These are phyloP conservation scores for Fusarium xyrophilum DNA, from an alignment of 2,329 filamentous ascomycete genomes.

Conservation along the genomic window DNA sequence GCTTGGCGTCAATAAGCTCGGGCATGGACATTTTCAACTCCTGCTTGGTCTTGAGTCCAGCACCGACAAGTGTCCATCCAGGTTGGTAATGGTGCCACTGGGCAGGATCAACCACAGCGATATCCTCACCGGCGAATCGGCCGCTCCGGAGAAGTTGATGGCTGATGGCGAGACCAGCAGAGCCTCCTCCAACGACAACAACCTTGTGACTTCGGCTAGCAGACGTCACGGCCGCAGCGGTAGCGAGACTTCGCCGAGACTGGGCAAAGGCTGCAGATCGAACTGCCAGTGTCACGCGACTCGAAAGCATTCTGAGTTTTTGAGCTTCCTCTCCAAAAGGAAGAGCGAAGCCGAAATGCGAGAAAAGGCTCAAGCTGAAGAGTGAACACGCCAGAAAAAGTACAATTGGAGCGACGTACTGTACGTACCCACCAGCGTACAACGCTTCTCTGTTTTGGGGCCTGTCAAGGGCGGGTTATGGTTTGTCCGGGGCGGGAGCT, in stretches of 20 bases:
- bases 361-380: slow-evolving; percentile 17
- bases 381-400: slow-evolving; percentile 21
- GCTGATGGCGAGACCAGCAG: slow-evolving; percentile 69
- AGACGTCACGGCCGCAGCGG: slow-evolving; percentile 15
- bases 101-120: slow-evolving; percentile 69
- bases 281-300: slow-evolving; percentile 24
- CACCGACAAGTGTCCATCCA: slow-evolving; percentile 73
- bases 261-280: slow-evolving; percentile 13
- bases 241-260: slow-evolving; percentile 14
- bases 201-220: slow-evolving; percentile 61
- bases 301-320: slow-evolving; percentile 34
- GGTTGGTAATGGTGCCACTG: slow-evolving; percentile 72
- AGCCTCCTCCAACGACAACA: slow-evolving; percentile 71
- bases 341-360: not conserved
- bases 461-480: not conserved
- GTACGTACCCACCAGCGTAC: slow-evolving; percentile 15
- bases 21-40: slow-evolving; percentile 60
- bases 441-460: not conserved
- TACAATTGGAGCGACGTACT: slow-evolving; percentile 7
- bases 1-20: slow-evolving; percentile 62
- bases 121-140: slow-evolving; percentile 64
- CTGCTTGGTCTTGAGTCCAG: slow-evolving; percentile 68
- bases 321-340: not conserved
- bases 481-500: not conserved
- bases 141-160: slow-evolving; percentile 70